phyloP scores from a whole-genome alignment of 148 eudicot species.

The Camellia granthamiana region DNA sequence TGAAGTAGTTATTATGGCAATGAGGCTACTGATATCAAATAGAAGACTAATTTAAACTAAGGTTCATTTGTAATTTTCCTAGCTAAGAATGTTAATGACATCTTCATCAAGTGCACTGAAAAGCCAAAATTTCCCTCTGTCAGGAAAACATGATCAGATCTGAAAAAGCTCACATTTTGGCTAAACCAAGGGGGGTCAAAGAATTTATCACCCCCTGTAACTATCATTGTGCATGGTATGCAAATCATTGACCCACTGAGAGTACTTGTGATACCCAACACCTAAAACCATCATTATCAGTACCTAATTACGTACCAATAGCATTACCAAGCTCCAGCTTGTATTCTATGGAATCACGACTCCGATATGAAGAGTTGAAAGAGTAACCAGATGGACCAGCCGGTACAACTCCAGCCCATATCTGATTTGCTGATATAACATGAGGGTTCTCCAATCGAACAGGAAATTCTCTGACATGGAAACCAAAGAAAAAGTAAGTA shows the following conservation, averaged over 20 bases:
- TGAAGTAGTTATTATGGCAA: not conserved
- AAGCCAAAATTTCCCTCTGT: not conserved
- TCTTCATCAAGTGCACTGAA: not conserved
- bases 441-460: slow-evolving; percentile 95
- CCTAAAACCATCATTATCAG: not conserved
- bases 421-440: slow-evolving; percentile 85
- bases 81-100: not conserved
- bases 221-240: not conserved
- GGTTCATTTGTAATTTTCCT: not conserved
- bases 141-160: not conserved
- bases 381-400: slow-evolving; percentile 86
- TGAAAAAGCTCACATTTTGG: no score
- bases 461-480: slow-evolving; percentile 68
- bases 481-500: slow-evolving; percentile 5
- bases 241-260: not conserved
- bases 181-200: no score
- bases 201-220: no score
- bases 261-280: not conserved
- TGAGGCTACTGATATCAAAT: not conserved
- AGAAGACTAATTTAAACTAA: not conserved
- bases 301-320: slow-evolving; percentile 55
- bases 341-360: slow-evolving; percentile 78
- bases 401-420: slow-evolving; percentile 91
- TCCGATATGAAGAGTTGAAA: slow-evolving; percentile 85
- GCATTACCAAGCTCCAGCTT: slow-evolving; percentile 91